A percentile compares a stretch with the other conserved stretches of the same genome.
phyloP scores from a whole-genome alignment of 2,329 filamentous ascomycete genomes.

The Cladobotryum mycophilum region DNA sequence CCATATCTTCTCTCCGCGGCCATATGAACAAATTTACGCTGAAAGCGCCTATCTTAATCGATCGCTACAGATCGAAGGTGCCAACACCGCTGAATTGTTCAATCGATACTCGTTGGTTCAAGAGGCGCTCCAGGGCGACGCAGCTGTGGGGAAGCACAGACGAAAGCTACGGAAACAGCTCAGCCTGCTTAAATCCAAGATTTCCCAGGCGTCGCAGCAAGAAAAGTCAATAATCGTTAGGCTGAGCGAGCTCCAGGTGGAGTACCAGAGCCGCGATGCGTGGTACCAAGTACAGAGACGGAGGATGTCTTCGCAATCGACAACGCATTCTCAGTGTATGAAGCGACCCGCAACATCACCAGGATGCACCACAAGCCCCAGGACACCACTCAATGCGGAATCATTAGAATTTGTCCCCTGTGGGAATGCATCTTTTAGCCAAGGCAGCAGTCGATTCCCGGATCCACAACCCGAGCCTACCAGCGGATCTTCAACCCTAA shows the following conservation, averaged over 20 bases:
- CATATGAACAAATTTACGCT: slow-evolving; percentile 36
- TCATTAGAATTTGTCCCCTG: slow-evolving; percentile 29
- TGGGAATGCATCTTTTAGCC: background rate
- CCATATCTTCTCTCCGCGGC: slow-evolving; percentile 29
- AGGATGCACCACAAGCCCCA: background rate
- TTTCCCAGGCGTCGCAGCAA: slow-evolving; percentile 40
- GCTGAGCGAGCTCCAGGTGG: slow-evolving; percentile 43
- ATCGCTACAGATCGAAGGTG: slow-evolving; percentile 35
- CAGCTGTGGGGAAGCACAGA: slow-evolving; percentile 18
- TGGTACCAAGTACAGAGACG: slow-evolving; percentile 25
- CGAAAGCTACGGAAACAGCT: slow-evolving; percentile 36
- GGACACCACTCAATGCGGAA: slow-evolving; percentile 19
- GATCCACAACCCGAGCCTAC: background rate
- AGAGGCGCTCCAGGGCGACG: slow-evolving; percentile 21
- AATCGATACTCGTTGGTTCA: slow-evolving; percentile 33
- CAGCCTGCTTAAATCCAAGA: slow-evolving; percentile 34
- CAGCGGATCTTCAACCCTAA: slow-evolving; percentile 7
- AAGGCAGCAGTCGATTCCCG: background rate
- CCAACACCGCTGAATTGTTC: slow-evolving; percentile 32
- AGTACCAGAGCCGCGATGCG: slow-evolving; percentile 40
- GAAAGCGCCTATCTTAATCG: slow-evolving; percentile 42
- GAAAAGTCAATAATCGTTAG: slow-evolving; percentile 39
- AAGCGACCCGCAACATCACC: background rate
- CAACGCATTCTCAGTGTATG: background rate
- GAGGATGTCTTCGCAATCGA: background rate